Evolutionary conservation across 2,329 filamentous ascomycete genomes (phyloP), one percentile per base, ranked within the genome.

Genomic region (Claviceps capensis): DNA sequence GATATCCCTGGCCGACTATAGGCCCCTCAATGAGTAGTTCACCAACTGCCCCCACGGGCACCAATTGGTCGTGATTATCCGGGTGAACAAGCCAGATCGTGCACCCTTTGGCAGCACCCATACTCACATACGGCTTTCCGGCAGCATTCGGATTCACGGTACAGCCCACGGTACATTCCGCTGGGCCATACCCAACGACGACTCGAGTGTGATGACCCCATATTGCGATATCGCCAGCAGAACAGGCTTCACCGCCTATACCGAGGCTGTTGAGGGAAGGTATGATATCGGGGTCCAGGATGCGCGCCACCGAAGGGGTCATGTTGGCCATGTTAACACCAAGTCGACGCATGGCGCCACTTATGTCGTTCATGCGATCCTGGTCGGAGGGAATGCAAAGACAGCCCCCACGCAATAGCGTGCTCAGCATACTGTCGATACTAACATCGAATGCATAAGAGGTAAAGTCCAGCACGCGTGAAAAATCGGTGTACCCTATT

Each of bases 1-100:
- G 62, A 53, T 80, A 79, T 11, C 73, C 74, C 19, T 68, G 61
- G 9, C 69, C 74, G 16, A 80, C 62, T 5, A 69, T 65, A 3
- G 73, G 71, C 0, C 72, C 71, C 49, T 68, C 68, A 34, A 73
- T 54, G 1, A 68, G 47, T 7, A 71, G 53, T 49, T 72, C 69
- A 6, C 69, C 69, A 11, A 62, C 56, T 2, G 57, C 57, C 1
- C 65, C 68, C 2, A 66, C 54, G 1, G 64, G 64, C 0, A 61
- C 38, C 3, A 69, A 58, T 26, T 37, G 16, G 41, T 47, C 22
- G 30, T 50, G 47, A 14, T 49, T 34, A n/a, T 48, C 43, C 9
- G 49, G 36, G 8, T 50, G 37, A 19, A 52, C 50, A 43, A 54
- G 22, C 50, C 53, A 52, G 11, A 50, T 54, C 5, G 23, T 11